These are phyloP conservation scores for Graphilbum sp. DNA, from an alignment of 2,329 filamentous ascomycete genomes.

Conservation along the genomic window DNA sequence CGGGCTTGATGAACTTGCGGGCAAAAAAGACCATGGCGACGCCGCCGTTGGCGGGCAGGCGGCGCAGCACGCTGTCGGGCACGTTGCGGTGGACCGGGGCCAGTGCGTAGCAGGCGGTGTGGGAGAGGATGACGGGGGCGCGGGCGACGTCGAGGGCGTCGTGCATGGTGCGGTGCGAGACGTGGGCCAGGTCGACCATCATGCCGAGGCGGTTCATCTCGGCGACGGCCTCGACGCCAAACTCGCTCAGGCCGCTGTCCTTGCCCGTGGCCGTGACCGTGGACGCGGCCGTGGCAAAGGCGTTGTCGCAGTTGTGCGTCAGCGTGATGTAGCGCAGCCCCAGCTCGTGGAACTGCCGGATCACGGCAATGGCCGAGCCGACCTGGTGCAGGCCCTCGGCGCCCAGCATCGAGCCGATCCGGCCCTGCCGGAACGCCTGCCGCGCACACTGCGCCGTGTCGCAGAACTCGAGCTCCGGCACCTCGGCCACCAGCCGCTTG, in stretches of 20 bases:
- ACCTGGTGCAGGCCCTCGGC: constrained; percentile 21
- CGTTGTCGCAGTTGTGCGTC: constrained; percentile 19
- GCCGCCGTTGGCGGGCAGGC: constrained; percentile 2
- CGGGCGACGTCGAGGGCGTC: constrained; percentile 6
- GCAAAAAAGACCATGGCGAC: constrained; percentile 2
- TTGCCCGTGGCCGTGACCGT: constrained; percentile 13
- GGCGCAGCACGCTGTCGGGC: constrained; percentile 13
- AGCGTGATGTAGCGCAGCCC: constrained; percentile 21
- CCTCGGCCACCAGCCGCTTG: constrained; percentile 13
- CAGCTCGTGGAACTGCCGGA: constrained; percentile 19
- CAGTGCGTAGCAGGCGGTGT: constrained; percentile 6
- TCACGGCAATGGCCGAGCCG: constrained; percentile 17
- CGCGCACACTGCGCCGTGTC: constrained; percentile 13
- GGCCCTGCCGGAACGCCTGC: constrained; percentile 15
- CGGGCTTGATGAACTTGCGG: not conserved
- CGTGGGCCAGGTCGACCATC: constrained; percentile 11
- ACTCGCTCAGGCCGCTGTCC: constrained; percentile 8
- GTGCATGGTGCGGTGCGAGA: constrained; percentile 8
- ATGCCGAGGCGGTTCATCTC: constrained; percentile 17
- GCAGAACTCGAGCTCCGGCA: constrained; percentile 12
- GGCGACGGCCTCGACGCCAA: constrained; percentile 11
- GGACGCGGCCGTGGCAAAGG: constrained; percentile 15
- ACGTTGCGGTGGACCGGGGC: constrained; percentile 16
- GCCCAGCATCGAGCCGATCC: constrained; percentile 20
- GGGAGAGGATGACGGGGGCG: constrained; percentile 10